Percentiles rank a stretch among this genome's conserved stretches.
These are phyloP conservation scores for Metschnikowia arizonensis DNA, from an alignment of 805 yeast species.

Conservation along the genomic window DNA sequence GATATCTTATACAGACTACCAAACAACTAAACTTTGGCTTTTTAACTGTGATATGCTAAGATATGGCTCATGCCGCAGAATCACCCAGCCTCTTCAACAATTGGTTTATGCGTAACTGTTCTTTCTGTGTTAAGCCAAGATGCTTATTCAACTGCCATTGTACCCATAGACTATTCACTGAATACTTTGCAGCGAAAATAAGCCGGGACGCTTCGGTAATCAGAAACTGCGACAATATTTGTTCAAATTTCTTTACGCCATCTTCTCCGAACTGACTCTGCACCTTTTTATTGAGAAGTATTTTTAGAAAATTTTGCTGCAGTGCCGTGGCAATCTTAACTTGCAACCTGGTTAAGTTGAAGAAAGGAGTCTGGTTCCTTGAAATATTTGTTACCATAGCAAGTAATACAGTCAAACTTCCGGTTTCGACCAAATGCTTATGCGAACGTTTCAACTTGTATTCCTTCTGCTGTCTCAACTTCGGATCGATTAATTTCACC, in stretches of 20 bases:
- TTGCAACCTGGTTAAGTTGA: no score
- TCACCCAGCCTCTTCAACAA: background rate
- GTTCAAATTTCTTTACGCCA: slow-evolving; percentile 9
- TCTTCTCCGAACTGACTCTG: slow-evolving; percentile 8
- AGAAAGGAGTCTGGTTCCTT: background rate
- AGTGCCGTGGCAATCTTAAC: background rate
- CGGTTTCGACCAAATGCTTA: slow-evolving; percentile 2
- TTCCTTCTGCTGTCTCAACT: slow-evolving; percentile 6
- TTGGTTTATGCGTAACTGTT: background rate
- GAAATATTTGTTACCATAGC: background rate
- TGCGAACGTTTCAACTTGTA: slow-evolving; percentile 20
- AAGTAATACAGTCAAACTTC: slow-evolving; percentile 12
- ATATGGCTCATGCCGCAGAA: no score
- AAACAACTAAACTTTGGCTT: no score
- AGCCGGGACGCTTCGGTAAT: slow-evolving; percentile 20
- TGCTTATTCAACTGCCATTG: slow-evolving; percentile 30
- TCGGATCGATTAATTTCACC: background rate
- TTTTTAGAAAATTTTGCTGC: slow-evolving; percentile 10
- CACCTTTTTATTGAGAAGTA: slow-evolving; percentile 3
- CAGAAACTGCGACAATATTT: slow-evolving; percentile 11
- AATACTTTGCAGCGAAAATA: slow-evolving; percentile 30
- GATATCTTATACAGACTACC: no score
- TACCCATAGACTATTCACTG: slow-evolving; percentile 24
- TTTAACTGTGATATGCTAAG: no score
- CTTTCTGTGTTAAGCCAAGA: slow-evolving; percentile 21